Percentiles rank a stretch among this genome's conserved stretches.
Conservation (phyloP, 2,329 filamentous ascomycete species). For the Byssoonygena ceratinophila region DNA sequence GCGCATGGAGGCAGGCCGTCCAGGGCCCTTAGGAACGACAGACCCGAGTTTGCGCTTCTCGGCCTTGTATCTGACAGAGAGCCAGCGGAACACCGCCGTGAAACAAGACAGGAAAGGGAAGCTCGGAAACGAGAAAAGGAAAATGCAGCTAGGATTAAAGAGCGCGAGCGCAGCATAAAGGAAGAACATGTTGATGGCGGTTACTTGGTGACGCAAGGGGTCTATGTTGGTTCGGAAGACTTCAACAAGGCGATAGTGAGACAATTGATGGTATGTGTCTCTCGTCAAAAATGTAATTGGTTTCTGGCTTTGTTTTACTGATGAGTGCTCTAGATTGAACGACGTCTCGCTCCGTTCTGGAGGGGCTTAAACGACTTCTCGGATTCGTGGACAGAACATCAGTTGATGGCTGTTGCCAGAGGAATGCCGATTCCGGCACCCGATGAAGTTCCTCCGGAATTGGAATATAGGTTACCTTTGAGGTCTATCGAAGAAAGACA, state of each 20-base stretch:
- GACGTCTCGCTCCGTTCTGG: constrained; percentile 90
- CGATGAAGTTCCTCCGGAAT: constrained; percentile 68
- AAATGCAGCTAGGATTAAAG: constrained; percentile 60
- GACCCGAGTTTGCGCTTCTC: constrained; percentile 51
- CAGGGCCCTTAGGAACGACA: constrained; percentile 38
- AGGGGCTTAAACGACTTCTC: constrained; percentile 82
- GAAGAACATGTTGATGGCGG: constrained; percentile 93
- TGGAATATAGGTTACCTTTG: constrained; percentile 44
- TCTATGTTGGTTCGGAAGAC: constrained; percentile 85
- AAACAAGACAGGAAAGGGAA: constrained; percentile 86
- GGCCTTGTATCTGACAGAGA: constrained; percentile 45
- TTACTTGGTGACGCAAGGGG: constrained; percentile 84
- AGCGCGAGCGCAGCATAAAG: constrained; percentile 78
- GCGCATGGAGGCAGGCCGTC: constrained; percentile 16
- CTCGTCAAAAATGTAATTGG: neutral
- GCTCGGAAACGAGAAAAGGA: constrained; percentile 76
- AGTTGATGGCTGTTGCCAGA: constrained; percentile 82
- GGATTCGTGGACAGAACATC: constrained; percentile 82
- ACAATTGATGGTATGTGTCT: constrained; percentile 67
- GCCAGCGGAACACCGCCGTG: constrained; percentile 53
- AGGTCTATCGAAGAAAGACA: constrained; percentile 38
- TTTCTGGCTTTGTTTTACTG: neutral
- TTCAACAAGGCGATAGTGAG: constrained; percentile 82
- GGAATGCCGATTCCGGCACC: constrained; percentile 73
- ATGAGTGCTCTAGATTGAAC: constrained; percentile 64